Evolutionary conservation across 352 stramenopile species (phyloP), one percentile per base, ranked within the genome.

Genomic region (Phytophthora tentaculata): DNA sequence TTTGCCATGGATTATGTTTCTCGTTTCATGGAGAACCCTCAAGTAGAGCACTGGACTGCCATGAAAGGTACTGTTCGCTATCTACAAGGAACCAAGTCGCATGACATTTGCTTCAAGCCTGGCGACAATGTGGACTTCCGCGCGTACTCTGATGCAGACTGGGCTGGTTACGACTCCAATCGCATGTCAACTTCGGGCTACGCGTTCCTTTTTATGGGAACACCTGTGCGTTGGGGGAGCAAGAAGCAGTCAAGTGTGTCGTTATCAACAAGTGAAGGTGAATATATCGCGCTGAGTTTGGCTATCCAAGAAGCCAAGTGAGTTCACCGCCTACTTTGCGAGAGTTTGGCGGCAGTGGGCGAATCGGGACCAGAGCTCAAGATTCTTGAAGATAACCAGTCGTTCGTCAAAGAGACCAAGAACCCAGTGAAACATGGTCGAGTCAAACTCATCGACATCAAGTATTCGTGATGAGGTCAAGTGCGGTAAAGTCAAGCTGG

Each of bases 1-100:
- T 67, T 52, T 10, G 63, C 49, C 1, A 56, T 65, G 2, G 49
- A 48, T 0, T 72, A 72, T 32, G 53, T 73, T 0, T 56, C 65
- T n/a, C 51, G 66, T 13, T 73, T 66, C 59, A 66, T 73, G 48
- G 41, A 65, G 20, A 73, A 69, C 16, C 49, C 39, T 2, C 59
- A 73, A 63, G 52, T 48, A 0, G 54, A 73, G 16, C 59, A 72
- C 23, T 72, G 57, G 57, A 37, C 39, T 58, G 58, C 43, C 22
- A 20, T 66, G 37, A 65, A 71, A 50, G 26, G 55, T 0, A 54
- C 52, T 8, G 57, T 61, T 39, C 56, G 56, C 4, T 71, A 56
- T 39, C 50, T 71, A 4, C 50, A 71, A 61, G 63, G 63, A 2
- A 65, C 56, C 44, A 67, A 63, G 49, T 60, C 57, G 29, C 50